phyloP scores from a whole-genome alignment of 169 alveolate species.

The Cryptosporidium ryanae region DNA sequence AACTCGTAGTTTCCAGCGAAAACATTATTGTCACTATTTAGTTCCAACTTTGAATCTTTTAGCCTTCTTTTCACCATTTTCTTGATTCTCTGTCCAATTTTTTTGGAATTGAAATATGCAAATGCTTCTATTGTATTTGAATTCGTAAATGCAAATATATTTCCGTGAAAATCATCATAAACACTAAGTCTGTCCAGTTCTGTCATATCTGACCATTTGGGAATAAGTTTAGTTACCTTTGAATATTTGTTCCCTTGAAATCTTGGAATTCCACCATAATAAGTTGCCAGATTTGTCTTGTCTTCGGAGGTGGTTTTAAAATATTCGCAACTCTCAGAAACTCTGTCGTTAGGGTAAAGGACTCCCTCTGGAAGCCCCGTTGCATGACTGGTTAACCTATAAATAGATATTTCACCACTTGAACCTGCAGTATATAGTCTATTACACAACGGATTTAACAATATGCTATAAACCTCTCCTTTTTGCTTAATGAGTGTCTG shows the following conservation, averaged over 20 bases:
- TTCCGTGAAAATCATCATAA: slow-evolving; percentile 40
- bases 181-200: not conserved
- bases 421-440: slow-evolving; percentile 73
- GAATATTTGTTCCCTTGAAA: slow-evolving; percentile 49
- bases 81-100: slow-evolving; percentile 52
- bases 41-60: slow-evolving; percentile 39
- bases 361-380: slow-evolving; percentile 57
- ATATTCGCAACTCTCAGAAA: slow-evolving; percentile 19
- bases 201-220: slow-evolving; percentile 73
- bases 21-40: slow-evolving; percentile 1
- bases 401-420: slow-evolving; percentile 74
- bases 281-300: slow-evolving; percentile 42
- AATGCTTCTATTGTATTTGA: slow-evolving; percentile 55
- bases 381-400: slow-evolving; percentile 75
- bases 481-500: slow-evolving; percentile 86
- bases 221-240: slow-evolving; percentile 66
- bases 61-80: slow-evolving; percentile 22
- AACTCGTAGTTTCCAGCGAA: slow-evolving; percentile 43
- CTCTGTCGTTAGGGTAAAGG: slow-evolving; percentile 44
- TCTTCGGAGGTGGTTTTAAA: slow-evolving; percentile 45
- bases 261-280: slow-evolving; percentile 76
- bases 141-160: slow-evolving; percentile 47
- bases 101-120: slow-evolving; percentile 34
- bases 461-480: slow-evolving; percentile 79
- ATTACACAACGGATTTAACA: slow-evolving; percentile 50